Evolutionary conservation across 2,329 filamentous ascomycete species (phyloP), one percentile per base, ranked within the genome.

Genomic region (Cladosporium sp.): DNA sequence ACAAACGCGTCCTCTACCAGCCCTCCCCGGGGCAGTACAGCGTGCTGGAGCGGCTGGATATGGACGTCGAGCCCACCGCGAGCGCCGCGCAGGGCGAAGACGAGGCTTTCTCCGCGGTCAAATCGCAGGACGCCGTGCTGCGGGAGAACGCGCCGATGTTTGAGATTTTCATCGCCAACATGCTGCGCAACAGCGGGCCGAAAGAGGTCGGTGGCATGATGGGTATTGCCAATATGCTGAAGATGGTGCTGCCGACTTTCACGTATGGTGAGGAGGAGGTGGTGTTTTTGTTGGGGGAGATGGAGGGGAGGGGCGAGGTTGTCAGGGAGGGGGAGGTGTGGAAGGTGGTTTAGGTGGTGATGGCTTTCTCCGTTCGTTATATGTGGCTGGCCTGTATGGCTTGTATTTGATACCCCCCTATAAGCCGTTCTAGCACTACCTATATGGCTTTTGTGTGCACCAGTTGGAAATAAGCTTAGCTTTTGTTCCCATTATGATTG

Each of bases 211-310:
- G 86, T 15, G 82, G 86, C 22, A 93, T 96, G 88, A 85, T 88
- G 44, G 73, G 91, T 53, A 95, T 99, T 57, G 79, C 84, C 7
- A 95, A 91, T 85, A 96, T 97, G 89, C 79, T 99, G 77, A 89
- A 89, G 70, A 92, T 97, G 79, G 80, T 92, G 52, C 83, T 96
- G 47, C 82, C 88, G 0, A 91, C 90, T 2, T 96, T 96, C 65
- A 82, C 88, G 0, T 96, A 89, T 79, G 89, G 86, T 55, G 88
- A 88, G 62, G 91, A 96, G 65, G 91, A 97, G 70, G 71, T 97
- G 55, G 82, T 84, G 61, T 87, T 86, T 67, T 87, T 96, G 65
- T 70, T 97, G 52, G 80, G 74, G 7, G 82, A 86, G 53, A 91
- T 95, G 80, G 84, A 92, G n/a, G 81, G 80, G 37, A 84, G 83